Evolutionary conservation across 176 grass and related monocot species (phyloP).

Genomic region (Avena sativa): DNA sequence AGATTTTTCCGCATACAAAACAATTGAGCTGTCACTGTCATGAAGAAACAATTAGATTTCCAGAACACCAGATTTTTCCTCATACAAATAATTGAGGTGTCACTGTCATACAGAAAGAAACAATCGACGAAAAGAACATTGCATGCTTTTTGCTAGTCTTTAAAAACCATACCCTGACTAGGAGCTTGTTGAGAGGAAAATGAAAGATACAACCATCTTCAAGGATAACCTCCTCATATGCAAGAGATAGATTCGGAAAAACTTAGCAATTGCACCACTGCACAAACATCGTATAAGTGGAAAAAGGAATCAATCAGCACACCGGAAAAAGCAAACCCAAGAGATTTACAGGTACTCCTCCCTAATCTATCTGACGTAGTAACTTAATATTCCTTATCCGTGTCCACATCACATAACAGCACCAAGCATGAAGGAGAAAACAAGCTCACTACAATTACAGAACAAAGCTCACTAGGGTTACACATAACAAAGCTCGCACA

Average conservation of each 20-base stretch:
- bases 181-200: background rate
- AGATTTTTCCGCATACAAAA: too few species aligned
- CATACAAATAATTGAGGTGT: background rate
- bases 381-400: conserved; percentile 56
- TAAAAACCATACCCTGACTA: background rate
- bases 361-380: conserved; percentile 54
- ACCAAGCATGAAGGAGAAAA: conserved; percentile 50
- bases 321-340: conserved; percentile 22
- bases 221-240: background rate
- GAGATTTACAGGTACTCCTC: conserved; percentile 50
- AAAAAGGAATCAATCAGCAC: conserved; percentile 29
- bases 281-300: background rate
- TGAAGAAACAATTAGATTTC: background rate
- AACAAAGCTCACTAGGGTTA: conserved; percentile 43
- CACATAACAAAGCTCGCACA: conserved; percentile 56
- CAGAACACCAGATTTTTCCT: background rate
- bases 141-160: background rate
- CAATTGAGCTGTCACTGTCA: too few species aligned
- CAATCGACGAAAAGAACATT: background rate
- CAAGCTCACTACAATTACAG: conserved; percentile 42
- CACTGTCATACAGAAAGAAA: background rate
- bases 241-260: background rate
- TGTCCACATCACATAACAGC: conserved; percentile 62
- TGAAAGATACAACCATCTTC: background rate
- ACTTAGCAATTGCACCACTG: background rate